Base-by-base conservation (phyloP, 306 rosid species). In the Sicyos edulis region DNA sequence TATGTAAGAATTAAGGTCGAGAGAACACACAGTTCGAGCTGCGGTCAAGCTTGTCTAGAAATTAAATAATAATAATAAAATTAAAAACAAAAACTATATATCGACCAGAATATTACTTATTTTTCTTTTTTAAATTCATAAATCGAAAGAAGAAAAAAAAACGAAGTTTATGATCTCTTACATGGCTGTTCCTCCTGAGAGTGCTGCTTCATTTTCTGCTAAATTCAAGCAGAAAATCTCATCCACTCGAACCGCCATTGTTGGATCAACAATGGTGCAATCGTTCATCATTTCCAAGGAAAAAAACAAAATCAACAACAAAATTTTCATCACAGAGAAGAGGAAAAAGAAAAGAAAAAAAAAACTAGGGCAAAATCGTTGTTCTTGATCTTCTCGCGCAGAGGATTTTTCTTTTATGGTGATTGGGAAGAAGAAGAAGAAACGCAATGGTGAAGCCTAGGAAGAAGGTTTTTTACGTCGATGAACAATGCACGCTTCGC, bases 171-270 rank as follows among this genome's bases (percentile, higher is more conserved):
- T 72, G 45, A 77, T 71, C 37, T 53, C 42, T 74, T 42, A 63
- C 66, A 66, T 54, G 77, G 65, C 69, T 58, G 45, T 34, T 51
- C 81, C 76, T 77, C 82, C 88, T 76, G 42, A 74, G 20, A 74
- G 53, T 54, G 70, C 79, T 80, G 89, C 91, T 82, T 72, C 71
- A 60, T 82, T 85, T 77, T 85, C 91, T 84, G 88, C 92, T 76
- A 50, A 83, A 92, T 84, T 54, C 68, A 52, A 61, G 92, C 85
- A 75, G 74, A 74, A 24, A 79, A 78, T 86, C 63, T 71, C 78
- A 62, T 77, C 89, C 95, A 81, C 76, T 73, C 79, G 58, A 64
- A 76, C 78, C 58, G 2, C 77, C 24, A 49, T 77, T 26, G 72
- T 80, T 70, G 70, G 73, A 77, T 75, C 78, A 78, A 73, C 73